Evolutionary conservation across 192 early-diverging fungal genomes (phyloP).

Genomic region (Chytriomyces confervae): DNA sequence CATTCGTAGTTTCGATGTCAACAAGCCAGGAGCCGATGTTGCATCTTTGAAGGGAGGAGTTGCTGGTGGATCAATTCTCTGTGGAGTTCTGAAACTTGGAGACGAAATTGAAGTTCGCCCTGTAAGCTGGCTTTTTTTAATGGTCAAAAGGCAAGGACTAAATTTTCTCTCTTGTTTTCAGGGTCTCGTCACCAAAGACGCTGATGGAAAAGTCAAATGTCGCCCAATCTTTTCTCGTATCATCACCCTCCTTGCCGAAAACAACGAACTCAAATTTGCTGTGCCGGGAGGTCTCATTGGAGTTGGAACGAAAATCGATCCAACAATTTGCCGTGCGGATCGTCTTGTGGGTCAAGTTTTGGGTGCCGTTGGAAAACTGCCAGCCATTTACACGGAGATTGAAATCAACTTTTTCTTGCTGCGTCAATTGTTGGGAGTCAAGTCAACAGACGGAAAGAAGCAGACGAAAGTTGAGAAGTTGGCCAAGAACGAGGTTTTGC

Average conservation of each 20-base stretch:
- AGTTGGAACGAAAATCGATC: conserved; percentile 96
- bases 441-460: conserved; percentile 93
- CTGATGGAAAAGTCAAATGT: conserved; percentile 79
- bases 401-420: conserved; percentile 98
- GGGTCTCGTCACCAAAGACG: conserved; percentile 89
- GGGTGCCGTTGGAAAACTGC: conserved; percentile 87
- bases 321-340: conserved; percentile 94
- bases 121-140: background rate
- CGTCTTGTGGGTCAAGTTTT: conserved; percentile 95
- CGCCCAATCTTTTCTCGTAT: conserved; percentile 89
- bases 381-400: conserved; percentile 91
- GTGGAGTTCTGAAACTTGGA: conserved; percentile 84
- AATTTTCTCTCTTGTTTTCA: background rate
- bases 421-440: conserved; percentile 93
- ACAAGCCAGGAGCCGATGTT: conserved; percentile 96
- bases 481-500: conserved; percentile 87
- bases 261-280: conserved; percentile 92
- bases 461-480: conserved; percentile 96
- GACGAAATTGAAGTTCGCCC: conserved; percentile 98
- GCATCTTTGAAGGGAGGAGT: conserved; percentile 94
- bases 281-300: conserved; percentile 99
- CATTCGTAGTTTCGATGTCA: conserved; percentile 98
- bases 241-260: conserved; percentile 84
- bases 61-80: conserved; percentile 95
- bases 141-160: too few relatives aligned